Base-by-base conservation (phyloP, 2,329 filamentous ascomycete genomes). In the Pyrenochaeta sp. region DNA sequence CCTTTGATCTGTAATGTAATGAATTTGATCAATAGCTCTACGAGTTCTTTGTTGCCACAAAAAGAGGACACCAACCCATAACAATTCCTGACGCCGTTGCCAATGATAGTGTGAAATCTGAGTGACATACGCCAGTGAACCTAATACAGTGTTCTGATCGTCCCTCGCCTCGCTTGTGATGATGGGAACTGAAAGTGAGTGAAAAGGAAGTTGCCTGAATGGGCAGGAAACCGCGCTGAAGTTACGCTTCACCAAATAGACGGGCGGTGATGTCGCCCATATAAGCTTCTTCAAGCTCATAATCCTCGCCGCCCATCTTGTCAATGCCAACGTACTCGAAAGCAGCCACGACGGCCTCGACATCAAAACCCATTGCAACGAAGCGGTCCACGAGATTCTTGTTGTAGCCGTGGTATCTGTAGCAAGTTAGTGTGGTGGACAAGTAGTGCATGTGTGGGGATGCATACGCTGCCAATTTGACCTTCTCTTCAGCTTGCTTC, bases 191-290 rank as follows among this genome's bases (percentile, higher is more conserved):
- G 27, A 31, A 40, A 40, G 15, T 39, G 37, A 20, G 10, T 23
- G 30, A 17, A 17, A 7, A 18, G n/a, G 31, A 32, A 45, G 17
- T 14, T 29, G 30, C 33, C 31, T 20, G n/a, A 14, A 14, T 37
- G 17, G 11, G 15, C 12, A 12, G 21, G n/a, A 43, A 18, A 15
- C 15, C 1, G 33, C 17, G 5, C 17, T n/a, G n/a, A 29, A 35
- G 11, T 48, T 50, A 67, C 35, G 86, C 84, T 76, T 97, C 93
- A 32, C 90, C 90, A 30, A 97, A 86, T 6, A 98, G 83, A 52
- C 90, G 84, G 15, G 92, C 91, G 0, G 91, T 96, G 58, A 98
- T 89, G 64, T 97, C 92, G 3, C 91, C 92, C 85, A 96, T 91
- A 64, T 92, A 93, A 1, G 89, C 92, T 67, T 95, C 90, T 70